Conservation (phyloP, 1,284 basidiomycete species). For the Bjerkandera adusta region DNA sequence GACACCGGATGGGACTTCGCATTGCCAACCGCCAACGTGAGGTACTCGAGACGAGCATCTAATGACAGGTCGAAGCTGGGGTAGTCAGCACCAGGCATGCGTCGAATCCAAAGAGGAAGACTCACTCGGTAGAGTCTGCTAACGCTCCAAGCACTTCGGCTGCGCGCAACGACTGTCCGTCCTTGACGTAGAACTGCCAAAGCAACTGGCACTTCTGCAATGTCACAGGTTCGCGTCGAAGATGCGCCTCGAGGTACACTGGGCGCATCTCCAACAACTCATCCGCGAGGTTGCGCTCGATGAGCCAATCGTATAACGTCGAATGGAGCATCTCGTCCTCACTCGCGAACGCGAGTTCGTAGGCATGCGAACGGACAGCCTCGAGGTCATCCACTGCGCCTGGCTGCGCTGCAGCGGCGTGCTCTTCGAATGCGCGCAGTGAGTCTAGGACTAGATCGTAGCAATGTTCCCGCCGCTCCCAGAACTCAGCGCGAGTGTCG, state of each 20-base stretch:
- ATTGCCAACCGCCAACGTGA: conserved; percentile 92
- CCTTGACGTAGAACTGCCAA: conserved; percentile 97
- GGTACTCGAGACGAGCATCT: conserved; percentile 78
- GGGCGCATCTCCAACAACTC: conserved; percentile 90
- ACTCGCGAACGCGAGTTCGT: conserved; percentile 79
- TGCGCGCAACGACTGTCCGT: conserved; percentile 81
- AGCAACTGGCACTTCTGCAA: conserved; percentile 86
- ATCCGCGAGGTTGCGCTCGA: conserved; percentile 77
- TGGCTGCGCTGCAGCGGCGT: conserved; percentile 22
- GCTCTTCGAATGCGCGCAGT: conserved; percentile 75
- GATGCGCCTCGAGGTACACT: conserved; percentile 83
- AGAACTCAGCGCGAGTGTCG: conserved; percentile 61
- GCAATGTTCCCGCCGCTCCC: conserved; percentile 67
- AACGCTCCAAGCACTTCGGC: conserved; percentile 86
- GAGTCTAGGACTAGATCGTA: conserved; percentile 86
- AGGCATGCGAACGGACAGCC: conserved; percentile 68
- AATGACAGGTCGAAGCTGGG: conserved; percentile 68
- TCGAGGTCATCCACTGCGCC: conserved; percentile 52
- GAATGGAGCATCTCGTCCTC: conserved; percentile 95
- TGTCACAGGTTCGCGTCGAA: conserved; percentile 78
- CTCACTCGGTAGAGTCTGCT: conserved; percentile 85
- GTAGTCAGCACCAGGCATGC: conserved; percentile 6
- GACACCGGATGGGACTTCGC: conserved; percentile 92
- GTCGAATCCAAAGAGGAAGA: conserved; percentile 4
- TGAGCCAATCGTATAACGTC: conserved; percentile 92